These are phyloP conservation scores for Citeromyces matritensis DNA, from an alignment of 805 yeast genomes.

Conservation along the genomic window DNA sequence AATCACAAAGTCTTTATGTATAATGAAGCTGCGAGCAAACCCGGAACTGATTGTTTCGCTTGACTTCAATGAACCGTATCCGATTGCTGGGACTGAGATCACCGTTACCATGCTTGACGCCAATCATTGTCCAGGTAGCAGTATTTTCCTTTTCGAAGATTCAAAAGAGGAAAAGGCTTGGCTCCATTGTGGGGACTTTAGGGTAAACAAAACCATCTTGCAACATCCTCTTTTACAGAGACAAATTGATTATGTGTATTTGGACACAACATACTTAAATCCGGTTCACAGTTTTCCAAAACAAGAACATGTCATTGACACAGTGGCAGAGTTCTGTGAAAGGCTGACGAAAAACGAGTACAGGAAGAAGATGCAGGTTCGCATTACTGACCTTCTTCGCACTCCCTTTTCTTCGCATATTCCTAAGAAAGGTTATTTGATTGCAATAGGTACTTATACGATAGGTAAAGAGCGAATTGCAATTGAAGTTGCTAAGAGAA, in stretches of 20 bases:
- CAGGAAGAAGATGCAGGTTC: conserved; percentile 10
- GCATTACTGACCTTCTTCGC: conserved; percentile 22
- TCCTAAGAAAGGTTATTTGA: conserved; percentile 17
- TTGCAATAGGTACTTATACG: conserved; percentile 75
- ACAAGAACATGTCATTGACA: conserved; percentile 51
- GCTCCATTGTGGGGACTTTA: conserved; percentile 89
- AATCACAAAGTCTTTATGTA: conserved; percentile 47
- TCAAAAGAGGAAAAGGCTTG: conserved; percentile 15
- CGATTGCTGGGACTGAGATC: conserved; percentile 22
- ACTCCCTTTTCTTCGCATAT: not conserved
- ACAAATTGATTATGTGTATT: conserved; percentile 46
- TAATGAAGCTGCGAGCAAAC: conserved; percentile 37
- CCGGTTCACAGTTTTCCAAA: conserved; percentile 66
- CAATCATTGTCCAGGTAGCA: conserved; percentile 96
- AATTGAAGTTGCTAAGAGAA: conserved; percentile 34
- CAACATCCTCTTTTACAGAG: conserved; percentile 15
- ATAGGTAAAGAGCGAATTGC: conserved; percentile 91
- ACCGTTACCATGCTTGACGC: conserved; percentile 63
- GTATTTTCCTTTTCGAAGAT: conserved; percentile 55
- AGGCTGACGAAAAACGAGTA: conserved; percentile 18
- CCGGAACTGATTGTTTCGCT: conserved; percentile 22
- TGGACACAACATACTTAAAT: conserved; percentile 83
- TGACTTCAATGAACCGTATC: conserved; percentile 23
- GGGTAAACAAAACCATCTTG: conserved; percentile 46
- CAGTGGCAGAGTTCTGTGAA: conserved; percentile 37